phyloP scores from a whole-genome alignment of 2,329 filamentous ascomycete genomes.

The Xylaria sp. region DNA sequence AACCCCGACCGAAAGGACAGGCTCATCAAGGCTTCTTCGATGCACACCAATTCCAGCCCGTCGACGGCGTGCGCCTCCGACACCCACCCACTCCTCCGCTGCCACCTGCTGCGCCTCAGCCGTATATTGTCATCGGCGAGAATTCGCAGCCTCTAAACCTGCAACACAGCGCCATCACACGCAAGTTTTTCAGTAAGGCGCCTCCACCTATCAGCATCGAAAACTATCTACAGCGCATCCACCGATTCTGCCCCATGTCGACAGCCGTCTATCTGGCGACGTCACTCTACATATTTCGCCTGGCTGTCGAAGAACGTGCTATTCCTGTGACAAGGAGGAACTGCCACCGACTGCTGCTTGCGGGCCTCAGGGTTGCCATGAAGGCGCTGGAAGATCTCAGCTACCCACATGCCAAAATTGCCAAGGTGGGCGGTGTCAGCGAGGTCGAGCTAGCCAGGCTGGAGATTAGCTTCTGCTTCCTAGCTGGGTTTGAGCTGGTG shows the following conservation, averaged over 20 bases:
- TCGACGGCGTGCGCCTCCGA: conserved; percentile 67
- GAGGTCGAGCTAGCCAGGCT: conserved; percentile 83
- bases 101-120: conserved; percentile 53
- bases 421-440: conserved; percentile 88
- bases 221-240: conserved; percentile 87
- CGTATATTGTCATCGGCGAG: conserved; percentile 72
- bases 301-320: conserved; percentile 80
- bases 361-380: conserved; percentile 86
- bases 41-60: conserved; percentile 49
- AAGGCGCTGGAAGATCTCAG: conserved; percentile 94
- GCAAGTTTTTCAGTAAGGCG: conserved; percentile 92
- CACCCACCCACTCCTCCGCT: conserved; percentile 48
- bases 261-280: conserved; percentile 93
- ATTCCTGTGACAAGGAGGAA: conserved; percentile 86
- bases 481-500: conserved; percentile 84
- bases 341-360: conserved; percentile 86
- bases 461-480: conserved; percentile 89
- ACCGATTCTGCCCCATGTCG: conserved; percentile 92
- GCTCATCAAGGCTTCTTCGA: conserved; percentile 41
- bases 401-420: conserved; percentile 85
- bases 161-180: conserved; percentile 86
- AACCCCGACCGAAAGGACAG: conserved; percentile 14
- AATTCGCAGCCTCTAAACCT: conserved; percentile 78
- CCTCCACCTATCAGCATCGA: conserved; percentile 84
- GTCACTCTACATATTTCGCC: conserved; percentile 84